These are phyloP conservation scores for Yarrowia divulgata DNA, from an alignment of 805 yeast species.

Conservation along the genomic window DNA sequence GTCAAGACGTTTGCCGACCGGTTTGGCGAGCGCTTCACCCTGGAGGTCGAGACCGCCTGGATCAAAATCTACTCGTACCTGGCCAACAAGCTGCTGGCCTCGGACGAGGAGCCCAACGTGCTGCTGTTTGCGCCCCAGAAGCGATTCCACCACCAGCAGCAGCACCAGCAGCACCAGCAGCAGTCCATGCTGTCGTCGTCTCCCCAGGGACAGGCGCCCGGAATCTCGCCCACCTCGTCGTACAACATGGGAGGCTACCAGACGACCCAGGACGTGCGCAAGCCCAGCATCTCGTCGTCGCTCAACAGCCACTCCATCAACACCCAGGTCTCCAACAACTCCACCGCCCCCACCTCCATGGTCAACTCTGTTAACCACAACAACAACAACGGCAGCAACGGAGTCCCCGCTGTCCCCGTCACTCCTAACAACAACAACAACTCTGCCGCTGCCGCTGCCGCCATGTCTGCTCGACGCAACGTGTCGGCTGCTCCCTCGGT, in stretches of 20 bases:
- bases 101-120: conserved; percentile 50
- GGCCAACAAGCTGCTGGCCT: conserved; percentile 47
- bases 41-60: conserved; percentile 49
- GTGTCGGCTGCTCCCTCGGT: conserved; percentile 17
- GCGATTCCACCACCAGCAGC: conserved; percentile 1
- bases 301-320: conserved; percentile 15
- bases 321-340: not conserved
- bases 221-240: conserved; percentile 15
- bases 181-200: conserved; percentile 21
- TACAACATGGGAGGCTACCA: conserved; percentile 26
- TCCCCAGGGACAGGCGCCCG: not conserved
- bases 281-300: conserved; percentile 10
- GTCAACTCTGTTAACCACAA: too few species aligned
- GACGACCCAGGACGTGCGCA: conserved; percentile 36
- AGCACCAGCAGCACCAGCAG: conserved; percentile 1
- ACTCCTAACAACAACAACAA: not conserved
- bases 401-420: not conserved
- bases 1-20: conserved; percentile 46
- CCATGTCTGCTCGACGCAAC: conserved; percentile 16
- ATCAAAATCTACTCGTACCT: conserved; percentile 47
- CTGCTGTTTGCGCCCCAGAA: conserved; percentile 36
- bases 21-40: conserved; percentile 44
- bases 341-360: too few species aligned
- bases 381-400: too few species aligned
- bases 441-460: not conserved